Percentiles rank a stretch among this genome's conserved stretches.
phyloP scores from a whole-genome alignment of 257 asterid species.

The Plantago ovata region DNA sequence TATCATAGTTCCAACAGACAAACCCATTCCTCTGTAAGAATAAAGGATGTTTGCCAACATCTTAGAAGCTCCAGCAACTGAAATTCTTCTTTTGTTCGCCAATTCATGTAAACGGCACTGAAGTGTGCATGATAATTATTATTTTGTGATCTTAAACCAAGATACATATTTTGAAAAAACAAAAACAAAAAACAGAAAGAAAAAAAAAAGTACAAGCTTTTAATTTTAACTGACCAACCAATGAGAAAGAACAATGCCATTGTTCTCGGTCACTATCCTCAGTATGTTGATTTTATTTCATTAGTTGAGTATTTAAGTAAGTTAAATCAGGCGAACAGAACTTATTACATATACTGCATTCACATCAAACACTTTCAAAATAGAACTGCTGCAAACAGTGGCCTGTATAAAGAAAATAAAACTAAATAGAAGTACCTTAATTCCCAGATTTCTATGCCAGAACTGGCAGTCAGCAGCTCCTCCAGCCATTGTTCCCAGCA shows the following conservation, averaged over 20 bases:
- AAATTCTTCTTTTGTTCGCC: constrained; percentile 92
- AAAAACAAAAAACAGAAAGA: background rate
- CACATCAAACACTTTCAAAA: background rate
- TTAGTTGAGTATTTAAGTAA: no score
- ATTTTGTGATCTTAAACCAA: constrained; percentile 5
- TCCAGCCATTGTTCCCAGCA: constrained; percentile 63
- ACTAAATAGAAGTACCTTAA: constrained; percentile 43
- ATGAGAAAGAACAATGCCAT: background rate
- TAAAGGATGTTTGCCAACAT: constrained; percentile 84
- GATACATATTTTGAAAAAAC: background rate
- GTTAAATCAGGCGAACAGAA: no score
- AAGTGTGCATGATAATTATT: constrained; percentile 20
- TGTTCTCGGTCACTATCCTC: no score
- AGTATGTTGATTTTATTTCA: no score
- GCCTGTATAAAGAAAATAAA: background rate
- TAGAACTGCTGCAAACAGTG: background rate
- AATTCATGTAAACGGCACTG: constrained; percentile 95
- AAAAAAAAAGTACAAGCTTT: background rate
- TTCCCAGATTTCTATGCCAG: constrained; percentile 86
- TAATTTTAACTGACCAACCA: background rate
- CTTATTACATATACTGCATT: background rate
- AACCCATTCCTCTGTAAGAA: constrained; percentile 94
- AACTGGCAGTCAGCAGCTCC: constrained; percentile 97
- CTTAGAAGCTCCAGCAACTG: constrained; percentile 93
- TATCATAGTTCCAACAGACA: constrained; percentile 95